Base-by-base conservation (phyloP, 2,329 filamentous ascomycete genomes). In the Fusarium incarnatum region DNA sequence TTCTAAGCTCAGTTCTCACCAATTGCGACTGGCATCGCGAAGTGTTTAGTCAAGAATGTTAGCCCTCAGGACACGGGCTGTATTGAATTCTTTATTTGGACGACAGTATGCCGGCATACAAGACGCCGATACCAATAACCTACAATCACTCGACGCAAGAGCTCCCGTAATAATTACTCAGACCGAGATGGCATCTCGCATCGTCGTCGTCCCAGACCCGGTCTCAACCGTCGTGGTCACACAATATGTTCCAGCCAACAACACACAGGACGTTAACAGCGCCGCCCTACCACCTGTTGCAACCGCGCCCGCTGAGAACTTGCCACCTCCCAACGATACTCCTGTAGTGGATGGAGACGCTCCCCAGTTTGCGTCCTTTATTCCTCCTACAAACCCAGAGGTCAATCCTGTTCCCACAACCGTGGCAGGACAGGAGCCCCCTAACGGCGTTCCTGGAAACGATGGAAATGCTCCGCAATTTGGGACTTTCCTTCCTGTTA, bases 81-180 rank as follows among this genome's bases (percentile, higher is more conserved):
- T 84, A 64, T 81, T 85, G 61, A 87, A 85, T 57, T 83, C 77
- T 50, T 79, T 87, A 57, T 77, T 82, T 60, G 85, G 84, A 54
- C 84, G 81, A 76, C 82, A 82, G 77, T 88, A 87, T 79, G 88
- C 86, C 73, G 85, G 83, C 64, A 79, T 87, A 68, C 84, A 76
- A 72, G 54, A 65, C 22, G 59, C 34, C 58, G 54, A 72, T 67
- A 56, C 63, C 52, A 45, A 62, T 62, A 66, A 68, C 67, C 42
- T 57, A 71, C 25, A 53, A 63, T 55, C 56, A 56, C 55, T 67
- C 58, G 53, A 65, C 50, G 64, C 68, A 50, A 60, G 62, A 42
- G 63, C 59, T 47, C 67, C 67, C 6, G 49, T 56, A 55, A 59
- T 71, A 32, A 56, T 71, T 28, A 71, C 54, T 13, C 22, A 70